Percentiles rank a stretch among this genome's conserved stretches.
Conservation (phyloP, 2,329 filamentous ascomycete genomes). For the Colletotrichum orchidophilum region DNA sequence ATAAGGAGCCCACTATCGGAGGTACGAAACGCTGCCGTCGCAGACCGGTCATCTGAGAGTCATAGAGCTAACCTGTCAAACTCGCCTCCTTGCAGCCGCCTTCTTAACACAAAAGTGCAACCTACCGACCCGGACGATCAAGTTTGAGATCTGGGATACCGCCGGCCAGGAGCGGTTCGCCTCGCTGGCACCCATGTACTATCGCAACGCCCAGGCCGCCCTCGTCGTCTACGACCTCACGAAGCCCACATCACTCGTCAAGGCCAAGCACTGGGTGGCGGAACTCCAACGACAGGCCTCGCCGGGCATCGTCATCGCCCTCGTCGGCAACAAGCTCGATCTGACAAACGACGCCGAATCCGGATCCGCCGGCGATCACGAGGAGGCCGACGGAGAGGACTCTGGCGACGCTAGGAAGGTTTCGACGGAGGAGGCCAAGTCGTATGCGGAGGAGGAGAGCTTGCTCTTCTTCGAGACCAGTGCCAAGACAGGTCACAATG, state of each 20-base stretch:
- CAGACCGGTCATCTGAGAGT: not conserved
- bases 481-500: conserved; percentile 94
- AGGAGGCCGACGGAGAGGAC: conserved; percentile 67
- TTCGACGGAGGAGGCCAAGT: conserved; percentile 87
- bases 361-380: conserved; percentile 54
- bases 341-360: conserved; percentile 73
- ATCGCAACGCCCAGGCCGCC: conserved; percentile 96
- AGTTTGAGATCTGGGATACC: conserved; percentile 98
- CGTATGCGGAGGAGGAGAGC: conserved; percentile 93
- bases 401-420: conserved; percentile 85
- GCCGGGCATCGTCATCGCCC: conserved; percentile 94
- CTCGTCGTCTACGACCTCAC: conserved; percentile 99
- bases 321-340: conserved; percentile 97
- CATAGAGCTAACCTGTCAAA: conserved; percentile 18
- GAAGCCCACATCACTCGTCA: conserved; percentile 92
- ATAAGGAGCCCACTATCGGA: conserved; percentile 99
- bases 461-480: conserved; percentile 98
- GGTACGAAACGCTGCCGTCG: conserved; percentile 63
- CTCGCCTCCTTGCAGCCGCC: conserved; percentile 69
- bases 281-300: conserved; percentile 96
- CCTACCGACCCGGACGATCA: conserved; percentile 90
- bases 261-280: conserved; percentile 98
- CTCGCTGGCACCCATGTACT: conserved; percentile 98
- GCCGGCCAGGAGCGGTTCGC: conserved; percentile 98
- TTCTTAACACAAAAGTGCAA: conserved; percentile 99